Base-by-base conservation (phyloP, 2,329 filamentous ascomycete genomes). In the Aspergillus sp. region DNA sequence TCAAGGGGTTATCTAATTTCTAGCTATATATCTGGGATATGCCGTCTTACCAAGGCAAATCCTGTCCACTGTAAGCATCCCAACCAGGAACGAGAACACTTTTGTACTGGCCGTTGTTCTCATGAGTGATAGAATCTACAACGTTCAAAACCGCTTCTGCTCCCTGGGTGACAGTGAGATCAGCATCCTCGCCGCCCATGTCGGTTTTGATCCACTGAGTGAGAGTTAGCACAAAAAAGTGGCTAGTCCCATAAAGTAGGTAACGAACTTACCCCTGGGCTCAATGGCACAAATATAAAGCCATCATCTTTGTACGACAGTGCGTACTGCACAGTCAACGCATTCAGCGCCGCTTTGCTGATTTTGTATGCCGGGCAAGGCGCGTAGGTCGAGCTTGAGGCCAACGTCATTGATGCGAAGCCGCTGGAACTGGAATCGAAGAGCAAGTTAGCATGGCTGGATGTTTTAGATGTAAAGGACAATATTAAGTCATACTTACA, bases 281-380 rank as follows among this genome's bases (percentile, higher is more conserved):
- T 74, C 6, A 81, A 38, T 1, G 70, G 65, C 7, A 78, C 56
- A 39, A 80, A 64, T 0, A 72, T 77, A 58, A 80, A 80, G 0
- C 76, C 77, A 30, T 76, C 68, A 3, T 72, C 58, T 0, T 51
- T 71, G 17, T 72, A 69, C 71, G 12, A 45, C 3, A 59, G 63
- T 1, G 64, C 55, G n/a, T 66, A 66, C 8, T 62, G 60, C n/a
- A 76, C 71, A 2, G 78, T 82, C 36, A 83, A 63, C 67, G 77
- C 76, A 56, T 81, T 80, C 58, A 81, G 57, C 0, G 79, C 79
- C 0, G 80, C 74, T 60, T 82, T 83, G 15, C 75, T 74, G 60
- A 81, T 72, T 57, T 78, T 73, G 70, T 78, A 78, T 0, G 73
- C 70, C 0, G 76, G 76, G 0, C 60, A 43, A 0, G 70, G 69